Evolutionary conservation across 306 rosid genomes (phyloP).

Genomic region (Inga laurina): DNA sequence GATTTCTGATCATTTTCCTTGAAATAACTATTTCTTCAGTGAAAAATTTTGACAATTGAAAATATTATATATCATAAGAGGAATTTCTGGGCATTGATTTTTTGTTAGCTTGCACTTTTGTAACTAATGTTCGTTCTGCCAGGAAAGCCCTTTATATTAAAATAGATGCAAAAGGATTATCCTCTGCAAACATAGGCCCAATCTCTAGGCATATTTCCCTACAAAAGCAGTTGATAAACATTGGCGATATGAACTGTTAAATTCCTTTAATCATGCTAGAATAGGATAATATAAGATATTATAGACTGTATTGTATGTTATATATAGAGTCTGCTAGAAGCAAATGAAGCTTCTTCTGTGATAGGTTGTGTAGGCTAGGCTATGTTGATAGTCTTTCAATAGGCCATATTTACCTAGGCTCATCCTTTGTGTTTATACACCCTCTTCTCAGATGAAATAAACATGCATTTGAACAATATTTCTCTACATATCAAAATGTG

Average conservation of each 20-base stretch:
- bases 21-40: neutral
- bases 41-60: neutral
- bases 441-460: neutral
- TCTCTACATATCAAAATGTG: neutral
- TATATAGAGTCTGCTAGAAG: neutral
- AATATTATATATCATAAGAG: conserved; percentile 1
- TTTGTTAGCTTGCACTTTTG: conserved; percentile 20
- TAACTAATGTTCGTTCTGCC: neutral
- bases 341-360: neutral
- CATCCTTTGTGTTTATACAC: neutral
- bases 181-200: conserved; percentile 11
- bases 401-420: neutral
- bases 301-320: neutral
- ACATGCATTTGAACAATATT: neutral
- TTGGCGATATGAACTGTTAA: conserved; percentile 12
- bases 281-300: neutral
- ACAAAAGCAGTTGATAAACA: conserved; percentile 5
- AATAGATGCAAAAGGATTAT: neutral
- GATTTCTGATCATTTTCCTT: conserved; percentile 21
- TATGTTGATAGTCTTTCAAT: neutral
- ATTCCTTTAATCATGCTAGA: neutral
- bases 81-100: neutral
- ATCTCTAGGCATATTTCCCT: conserved; percentile 3
- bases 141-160: conserved; percentile 10
- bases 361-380: neutral